phyloP scores from a whole-genome alignment of 352 stramenopile genomes.

The Globisporangium takayamanum region DNA sequence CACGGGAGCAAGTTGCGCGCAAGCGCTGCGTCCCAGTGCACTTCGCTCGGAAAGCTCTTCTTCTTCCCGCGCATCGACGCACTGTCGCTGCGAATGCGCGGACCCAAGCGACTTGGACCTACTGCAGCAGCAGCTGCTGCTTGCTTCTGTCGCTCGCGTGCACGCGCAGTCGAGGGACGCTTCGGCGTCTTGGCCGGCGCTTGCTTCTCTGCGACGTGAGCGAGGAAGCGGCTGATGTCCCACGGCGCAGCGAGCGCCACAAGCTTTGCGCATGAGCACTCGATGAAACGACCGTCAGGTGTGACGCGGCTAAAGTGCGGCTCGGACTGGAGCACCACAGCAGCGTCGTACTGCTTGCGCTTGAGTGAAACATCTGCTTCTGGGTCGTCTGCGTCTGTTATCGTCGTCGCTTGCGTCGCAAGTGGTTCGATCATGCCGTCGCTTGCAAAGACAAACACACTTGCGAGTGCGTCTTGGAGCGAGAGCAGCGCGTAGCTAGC shows the following conservation, averaged over 20 bases:
- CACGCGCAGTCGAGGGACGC: not conserved
- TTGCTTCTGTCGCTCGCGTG: not conserved
- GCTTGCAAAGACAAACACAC: constrained; percentile 19
- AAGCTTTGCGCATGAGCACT: constrained; percentile 63
- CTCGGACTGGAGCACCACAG: constrained; percentile 27
- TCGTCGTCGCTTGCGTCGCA: constrained; percentile 8
- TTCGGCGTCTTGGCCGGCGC: constrained; percentile 26
- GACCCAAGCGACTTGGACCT: too few relatives aligned
- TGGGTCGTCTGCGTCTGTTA: not conserved
- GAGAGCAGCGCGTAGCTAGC: constrained; percentile 24
- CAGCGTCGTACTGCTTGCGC: constrained; percentile 23
- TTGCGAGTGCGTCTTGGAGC: constrained; percentile 22
- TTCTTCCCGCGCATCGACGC: constrained; percentile 13
- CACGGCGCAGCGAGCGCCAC: constrained; percentile 45
- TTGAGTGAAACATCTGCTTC: not conserved
- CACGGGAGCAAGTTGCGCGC: constrained; percentile 41
- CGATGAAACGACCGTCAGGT: constrained; percentile 54
- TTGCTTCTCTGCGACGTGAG: constrained; percentile 52
- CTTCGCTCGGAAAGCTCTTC: constrained; percentile 46
- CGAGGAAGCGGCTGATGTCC: constrained; percentile 48
- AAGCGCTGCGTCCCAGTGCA: constrained; percentile 47
- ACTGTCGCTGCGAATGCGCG: not conserved
- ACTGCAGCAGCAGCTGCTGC: not conserved
- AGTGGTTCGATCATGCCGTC: constrained; percentile 16
- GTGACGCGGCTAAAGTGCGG: constrained; percentile 54